Conservation (phyloP, 345 rosid genomes). For the Eucalyptus albens region DNA sequence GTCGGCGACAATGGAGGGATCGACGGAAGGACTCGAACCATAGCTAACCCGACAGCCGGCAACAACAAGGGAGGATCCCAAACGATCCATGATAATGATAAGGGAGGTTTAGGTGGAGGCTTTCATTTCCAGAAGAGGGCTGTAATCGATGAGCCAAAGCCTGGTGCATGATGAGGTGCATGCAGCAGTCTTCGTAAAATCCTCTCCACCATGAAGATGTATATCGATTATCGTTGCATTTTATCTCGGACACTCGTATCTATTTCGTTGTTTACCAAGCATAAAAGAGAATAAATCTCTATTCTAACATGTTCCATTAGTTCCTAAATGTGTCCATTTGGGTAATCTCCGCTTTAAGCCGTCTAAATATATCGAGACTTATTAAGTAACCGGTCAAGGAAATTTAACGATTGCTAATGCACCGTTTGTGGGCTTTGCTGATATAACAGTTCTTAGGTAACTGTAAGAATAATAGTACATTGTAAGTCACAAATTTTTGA, state of each 20-base stretch:
- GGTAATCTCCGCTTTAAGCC: background rate
- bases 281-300: background rate
- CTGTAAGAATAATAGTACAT: accelerated
- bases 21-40: constrained; percentile 2
- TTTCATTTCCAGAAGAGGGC: background rate
- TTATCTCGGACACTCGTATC: background rate
- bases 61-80: background rate
- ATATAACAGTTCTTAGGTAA: too few species aligned
- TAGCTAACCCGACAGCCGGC: background rate
- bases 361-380: background rate
- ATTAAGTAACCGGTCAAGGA: background rate
- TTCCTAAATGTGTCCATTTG: background rate
- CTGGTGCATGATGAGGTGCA: background rate
- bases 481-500: accelerated
- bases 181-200: background rate
- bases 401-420: too few species aligned
- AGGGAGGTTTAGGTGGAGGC: background rate
- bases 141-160: background rate
- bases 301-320: background rate
- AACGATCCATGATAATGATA: background rate
- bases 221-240: background rate
- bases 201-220: background rate
- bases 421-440: background rate
- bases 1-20: background rate
- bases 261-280: background rate